Evolutionary conservation across 495 filamentous ascomycete species (phyloP).

Genomic region (Tuber aestivum): DNA sequence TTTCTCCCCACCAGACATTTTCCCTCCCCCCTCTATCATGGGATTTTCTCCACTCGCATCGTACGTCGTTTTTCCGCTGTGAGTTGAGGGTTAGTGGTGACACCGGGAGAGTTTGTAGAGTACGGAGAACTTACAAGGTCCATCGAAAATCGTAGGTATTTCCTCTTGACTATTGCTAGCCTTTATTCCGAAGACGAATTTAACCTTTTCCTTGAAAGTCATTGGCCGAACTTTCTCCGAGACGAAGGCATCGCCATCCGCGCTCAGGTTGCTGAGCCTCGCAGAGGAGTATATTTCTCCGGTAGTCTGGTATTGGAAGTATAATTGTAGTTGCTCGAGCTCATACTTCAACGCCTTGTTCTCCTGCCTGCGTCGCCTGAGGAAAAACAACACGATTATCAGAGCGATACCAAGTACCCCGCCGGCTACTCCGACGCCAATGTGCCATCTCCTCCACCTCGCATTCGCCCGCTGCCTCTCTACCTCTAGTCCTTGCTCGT

Average conservation of each 20-base stretch:
- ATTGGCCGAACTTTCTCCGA: slow-evolving; percentile 9
- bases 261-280: background rate
- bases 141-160: background rate
- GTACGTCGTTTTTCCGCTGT: background rate
- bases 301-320: slow-evolving; percentile 6
- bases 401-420: background rate
- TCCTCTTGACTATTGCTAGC: background rate
- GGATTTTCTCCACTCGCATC: background rate
- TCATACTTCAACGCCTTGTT: slow-evolving; percentile 5
- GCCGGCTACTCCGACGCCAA: background rate
- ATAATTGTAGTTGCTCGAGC: slow-evolving; percentile 10
- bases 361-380: slow-evolving; percentile 4
- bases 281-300: slow-evolving; percentile 6
- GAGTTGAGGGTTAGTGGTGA: background rate
- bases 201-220: slow-evolving; percentile 10
- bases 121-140: background rate
- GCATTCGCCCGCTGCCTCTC: background rate
- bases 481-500: slow-evolving; percentile 1
- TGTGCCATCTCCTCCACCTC: background rate
- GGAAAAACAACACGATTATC: background rate
- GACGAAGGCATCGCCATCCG: background rate
- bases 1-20: background rate
- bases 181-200: slow-evolving; percentile 5
- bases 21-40: background rate
- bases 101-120: background rate